Percentiles rank a stretch among this genome's conserved stretches.
These are phyloP conservation scores for Xylariaceae sp. DNA, from an alignment of 2,329 filamentous ascomycete species.

Conservation along the genomic window DNA sequence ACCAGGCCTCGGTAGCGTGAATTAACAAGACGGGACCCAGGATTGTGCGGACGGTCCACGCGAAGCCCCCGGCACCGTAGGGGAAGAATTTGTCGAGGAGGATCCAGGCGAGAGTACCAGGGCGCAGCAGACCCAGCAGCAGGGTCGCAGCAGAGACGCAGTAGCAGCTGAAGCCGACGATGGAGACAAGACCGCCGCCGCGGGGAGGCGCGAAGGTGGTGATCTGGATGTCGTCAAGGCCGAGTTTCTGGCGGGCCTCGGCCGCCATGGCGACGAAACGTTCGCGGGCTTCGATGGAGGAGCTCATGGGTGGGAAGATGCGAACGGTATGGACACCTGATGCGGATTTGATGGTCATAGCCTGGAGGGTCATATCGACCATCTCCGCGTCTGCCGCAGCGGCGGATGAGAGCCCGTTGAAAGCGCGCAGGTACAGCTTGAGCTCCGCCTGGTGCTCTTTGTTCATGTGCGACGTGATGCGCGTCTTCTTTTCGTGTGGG, in stretches of 20 bases:
- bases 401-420: conserved; percentile 51
- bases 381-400: conserved; percentile 56
- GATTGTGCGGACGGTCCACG: conserved; percentile 54
- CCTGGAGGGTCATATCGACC: conserved; percentile 57
- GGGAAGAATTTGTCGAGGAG: conserved; percentile 49
- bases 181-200: conserved; percentile 46
- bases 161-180: conserved; percentile 51
- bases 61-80: conserved; percentile 49
- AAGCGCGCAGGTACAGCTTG: conserved; percentile 71
- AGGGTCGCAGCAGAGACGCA: conserved; percentile 46
- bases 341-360: conserved; percentile 56
- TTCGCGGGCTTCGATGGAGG: conserved; percentile 61
- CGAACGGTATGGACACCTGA: conserved; percentile 49
- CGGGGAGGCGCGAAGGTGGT: conserved; percentile 38
- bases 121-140: conserved; percentile 44
- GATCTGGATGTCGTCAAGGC: conserved; percentile 46
- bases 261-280: conserved; percentile 68
- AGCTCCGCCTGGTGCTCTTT: conserved; percentile 71
- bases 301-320: conserved; percentile 65
- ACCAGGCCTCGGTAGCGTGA: conserved; percentile 59
- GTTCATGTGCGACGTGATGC: conserved; percentile 83
- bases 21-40: conserved; percentile 55
- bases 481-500: conserved; percentile 44
- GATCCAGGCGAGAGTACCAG: conserved; percentile 46
- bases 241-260: conserved; percentile 52